Evolutionary conservation across 441 rosid species (phyloP), one percentile per base, ranked within the genome.

Genomic region (Bruguiera hainesii): DNA sequence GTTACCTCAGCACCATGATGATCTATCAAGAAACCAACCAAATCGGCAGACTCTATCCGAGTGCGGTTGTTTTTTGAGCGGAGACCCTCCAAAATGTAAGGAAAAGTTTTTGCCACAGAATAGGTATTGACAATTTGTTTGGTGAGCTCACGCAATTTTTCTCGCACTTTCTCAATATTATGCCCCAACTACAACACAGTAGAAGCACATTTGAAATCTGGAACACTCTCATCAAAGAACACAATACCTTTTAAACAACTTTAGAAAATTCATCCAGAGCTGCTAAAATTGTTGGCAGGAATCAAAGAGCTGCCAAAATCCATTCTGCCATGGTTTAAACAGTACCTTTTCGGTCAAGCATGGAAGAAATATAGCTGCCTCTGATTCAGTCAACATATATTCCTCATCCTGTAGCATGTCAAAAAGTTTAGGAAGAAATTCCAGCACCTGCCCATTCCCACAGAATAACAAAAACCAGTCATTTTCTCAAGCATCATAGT

Each of bases 61-160:
- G 99, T 87, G 37, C 99, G 98, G 75, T 93, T 96, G 80, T 93
- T 96, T 80, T 96, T 96, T 20, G 99, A 91, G 28, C 99, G 95
- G 81, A 96, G 74, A 33, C 99, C 98, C 74, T 96, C 99, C 88
- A 96, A 82, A 72, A 96, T 87, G 63, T 89, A 93, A 57, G 98
- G 93, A 75, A 87, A 88, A 26, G 81, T 78, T 82, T 88, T 96
- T 56, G 89, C 60, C 1, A 89, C 98, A 56, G 97, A 86, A 82
- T 93, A 89, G 55, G 82, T 74, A 35, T 80, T 84, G 71, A 91
- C 80, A 62, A 96, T 81, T 79, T 96, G 98, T 78, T 93, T 96
- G 69, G 88, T 82, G 73, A 96, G 83, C 72, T 96, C 99, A 65
- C 98, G 89, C 98, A 96, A 81, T 73, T 96, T 96, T 84, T 96